phyloP scores from a whole-genome alignment of 768 basidiomycete genomes.

The Leucogyrophana mollusca region DNA sequence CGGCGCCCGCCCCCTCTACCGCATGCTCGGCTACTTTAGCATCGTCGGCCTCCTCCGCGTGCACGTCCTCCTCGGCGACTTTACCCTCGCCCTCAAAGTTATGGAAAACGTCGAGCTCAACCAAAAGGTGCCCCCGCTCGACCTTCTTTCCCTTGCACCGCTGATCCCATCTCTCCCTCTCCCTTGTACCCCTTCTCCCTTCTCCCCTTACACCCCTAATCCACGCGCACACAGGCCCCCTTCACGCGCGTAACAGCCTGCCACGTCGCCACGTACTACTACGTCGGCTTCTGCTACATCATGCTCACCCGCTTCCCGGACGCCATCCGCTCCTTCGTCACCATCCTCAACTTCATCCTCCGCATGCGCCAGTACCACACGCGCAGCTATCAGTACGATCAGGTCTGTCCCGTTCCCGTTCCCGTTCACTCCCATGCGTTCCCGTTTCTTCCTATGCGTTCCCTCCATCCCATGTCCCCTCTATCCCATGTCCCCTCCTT shows the following conservation, averaged over 20 bases:
- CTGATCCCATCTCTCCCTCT: neutral
- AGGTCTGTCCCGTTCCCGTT: constrained; percentile 43
- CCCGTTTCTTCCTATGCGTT: neutral
- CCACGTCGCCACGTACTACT: constrained; percentile 93
- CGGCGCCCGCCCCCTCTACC: constrained; percentile 85
- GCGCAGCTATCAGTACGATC: constrained; percentile 93
- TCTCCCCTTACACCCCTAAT: constrained; percentile 13
- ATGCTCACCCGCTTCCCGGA: constrained; percentile 94
- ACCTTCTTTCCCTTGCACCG: neutral
- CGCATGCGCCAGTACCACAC: constrained; percentile 98
- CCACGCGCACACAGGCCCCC: constrained; percentile 53
- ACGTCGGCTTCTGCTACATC: constrained; percentile 96
- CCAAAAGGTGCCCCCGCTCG: constrained; percentile 66
- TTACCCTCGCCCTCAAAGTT: constrained; percentile 90
- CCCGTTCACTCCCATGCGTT: neutral
- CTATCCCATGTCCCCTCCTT: neutral
- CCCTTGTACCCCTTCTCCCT: neutral
- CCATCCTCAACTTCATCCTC: constrained; percentile 92
- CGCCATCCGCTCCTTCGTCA: constrained; percentile 91
- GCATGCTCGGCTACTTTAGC: constrained; percentile 96
- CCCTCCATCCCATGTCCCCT: neutral
- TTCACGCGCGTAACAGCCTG: constrained; percentile 95
- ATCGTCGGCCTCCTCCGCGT: constrained; percentile 94
- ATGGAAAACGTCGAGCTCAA: constrained; percentile 93
- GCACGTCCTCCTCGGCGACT: constrained; percentile 94